phyloP scores from a whole-genome alignment of 306 rosid species.

The Pueraria montana region DNA sequence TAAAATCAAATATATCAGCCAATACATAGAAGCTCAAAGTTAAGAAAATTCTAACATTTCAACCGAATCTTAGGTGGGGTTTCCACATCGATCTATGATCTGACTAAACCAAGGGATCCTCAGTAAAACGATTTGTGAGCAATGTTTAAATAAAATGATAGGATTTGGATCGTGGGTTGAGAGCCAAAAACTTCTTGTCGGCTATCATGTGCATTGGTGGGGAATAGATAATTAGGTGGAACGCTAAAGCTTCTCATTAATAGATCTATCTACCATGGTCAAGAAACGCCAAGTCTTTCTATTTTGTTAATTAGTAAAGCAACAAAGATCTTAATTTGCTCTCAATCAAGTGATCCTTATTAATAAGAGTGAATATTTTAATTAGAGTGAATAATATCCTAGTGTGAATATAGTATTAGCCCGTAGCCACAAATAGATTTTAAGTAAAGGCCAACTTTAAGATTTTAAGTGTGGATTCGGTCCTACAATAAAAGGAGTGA shows the following conservation, averaged over 20 bases:
- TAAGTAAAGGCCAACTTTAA: not conserved
- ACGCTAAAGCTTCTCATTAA: not conserved
- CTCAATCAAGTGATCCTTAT: not conserved
- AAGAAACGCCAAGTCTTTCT: not conserved
- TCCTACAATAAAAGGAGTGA: slow-evolving; percentile 1
- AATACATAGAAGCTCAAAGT: too few relatives aligned
- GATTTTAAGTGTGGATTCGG: not conserved
- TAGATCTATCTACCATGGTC: not conserved
- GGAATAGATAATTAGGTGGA: not conserved
- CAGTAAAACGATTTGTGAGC: not conserved
- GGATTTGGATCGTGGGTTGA: not conserved
- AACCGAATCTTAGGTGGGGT: slow-evolving; percentile 2
- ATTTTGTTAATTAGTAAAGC: not conserved
- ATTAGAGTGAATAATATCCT: not conserved
- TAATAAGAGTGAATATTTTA: not conserved
- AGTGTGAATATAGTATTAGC: not conserved
- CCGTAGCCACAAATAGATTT: not conserved
- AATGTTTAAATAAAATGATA: not conserved
- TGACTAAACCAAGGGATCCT: not conserved
- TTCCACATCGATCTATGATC: not conserved
- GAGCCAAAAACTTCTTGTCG: not conserved
- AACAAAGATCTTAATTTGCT: not conserved
- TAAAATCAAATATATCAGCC: too few relatives aligned
- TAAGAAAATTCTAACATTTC: not conserved
- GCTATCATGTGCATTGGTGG: not conserved